Conservation (phyloP, 106 monocot species). For the Chionographis japonica region DNA sequence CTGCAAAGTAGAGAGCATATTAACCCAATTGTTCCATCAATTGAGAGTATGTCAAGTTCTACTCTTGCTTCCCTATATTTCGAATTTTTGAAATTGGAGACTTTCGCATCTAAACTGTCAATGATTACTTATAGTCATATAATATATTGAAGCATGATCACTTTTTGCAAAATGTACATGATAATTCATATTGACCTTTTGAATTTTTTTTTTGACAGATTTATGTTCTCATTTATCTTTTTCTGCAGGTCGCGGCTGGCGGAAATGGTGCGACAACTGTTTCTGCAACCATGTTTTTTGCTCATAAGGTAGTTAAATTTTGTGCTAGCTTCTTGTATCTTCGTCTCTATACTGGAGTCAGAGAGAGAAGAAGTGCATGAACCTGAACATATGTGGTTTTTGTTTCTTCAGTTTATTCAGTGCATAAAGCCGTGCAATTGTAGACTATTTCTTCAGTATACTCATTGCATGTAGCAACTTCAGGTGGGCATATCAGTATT, state of each 20-base stretch:
- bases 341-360: neutral
- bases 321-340: neutral
- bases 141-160: neutral
- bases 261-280: constrained; percentile 97
- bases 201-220: neutral
- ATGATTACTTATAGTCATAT: no score
- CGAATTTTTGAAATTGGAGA: no score
- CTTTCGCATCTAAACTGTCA: no score
- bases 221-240: neutral
- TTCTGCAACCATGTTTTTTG: constrained; percentile 98
- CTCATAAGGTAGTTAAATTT: constrained; percentile 52
- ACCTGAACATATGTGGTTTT: neutral
- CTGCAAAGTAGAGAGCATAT: no score
- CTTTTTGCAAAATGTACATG: no score
- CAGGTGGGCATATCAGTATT: constrained; percentile 90
- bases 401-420: neutral
- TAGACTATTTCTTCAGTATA: neutral
- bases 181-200: no score
- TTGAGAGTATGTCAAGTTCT: no score
- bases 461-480: constrained; percentile 5
- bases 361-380: no score
- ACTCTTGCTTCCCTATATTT: no score
- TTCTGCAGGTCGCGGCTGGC: constrained; percentile 59
- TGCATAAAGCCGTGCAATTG: neutral
- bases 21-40: no score